Evolutionary conservation across 2,329 filamentous ascomycete genomes (phyloP).

Genomic region (Hypocrella siamensis): DNA sequence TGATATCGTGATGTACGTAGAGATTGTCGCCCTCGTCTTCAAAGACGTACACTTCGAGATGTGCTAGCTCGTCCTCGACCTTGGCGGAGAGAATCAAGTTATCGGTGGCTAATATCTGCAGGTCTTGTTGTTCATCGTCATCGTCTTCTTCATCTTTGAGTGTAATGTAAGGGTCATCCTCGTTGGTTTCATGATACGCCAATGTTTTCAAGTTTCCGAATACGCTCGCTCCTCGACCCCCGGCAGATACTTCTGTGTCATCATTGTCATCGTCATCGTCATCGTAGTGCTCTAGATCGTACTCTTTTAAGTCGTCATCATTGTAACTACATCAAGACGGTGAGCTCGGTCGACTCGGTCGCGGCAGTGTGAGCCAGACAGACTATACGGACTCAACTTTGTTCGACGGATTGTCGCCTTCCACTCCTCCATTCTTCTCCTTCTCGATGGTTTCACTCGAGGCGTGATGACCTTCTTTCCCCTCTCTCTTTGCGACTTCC

Average conservation of each 20-base stretch:
- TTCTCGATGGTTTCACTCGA: slow-evolving; percentile 12
- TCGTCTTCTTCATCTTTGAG: slow-evolving; percentile 56
- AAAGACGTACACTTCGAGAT: slow-evolving; percentile 94
- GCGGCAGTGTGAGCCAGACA: no score
- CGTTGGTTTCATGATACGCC: slow-evolving; percentile 85
- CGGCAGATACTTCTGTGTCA: slow-evolving; percentile 18
- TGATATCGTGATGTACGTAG: slow-evolving; percentile 98
- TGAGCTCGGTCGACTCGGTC: no score
- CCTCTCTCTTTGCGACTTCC: slow-evolving; percentile 43
- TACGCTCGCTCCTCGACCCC: slow-evolving; percentile 65
- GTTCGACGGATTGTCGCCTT: slow-evolving; percentile 1
- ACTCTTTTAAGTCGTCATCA: slow-evolving; percentile 88
- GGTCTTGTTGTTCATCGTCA: slow-evolving; percentile 80
- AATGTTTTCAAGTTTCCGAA: slow-evolving; percentile 91
- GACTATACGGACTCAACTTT: slow-evolving; percentile 3
- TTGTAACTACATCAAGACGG: no score
- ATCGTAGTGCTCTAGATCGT: slow-evolving; percentile 92
- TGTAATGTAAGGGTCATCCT: slow-evolving; percentile 93
- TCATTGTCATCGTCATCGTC: slow-evolving; percentile 47
- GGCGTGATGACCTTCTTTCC: slow-evolving; percentile 9
- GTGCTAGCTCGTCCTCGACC: slow-evolving; percentile 91
- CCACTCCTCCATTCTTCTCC: slow-evolving; percentile 18
- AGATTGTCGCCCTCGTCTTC: slow-evolving; percentile 91
- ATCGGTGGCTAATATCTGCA: slow-evolving; percentile 84
- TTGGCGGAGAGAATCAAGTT: slow-evolving; percentile 86